These are phyloP conservation scores for Alternaria solani DNA, from an alignment of 2,329 filamentous ascomycete species.

Conservation along the genomic window DNA sequence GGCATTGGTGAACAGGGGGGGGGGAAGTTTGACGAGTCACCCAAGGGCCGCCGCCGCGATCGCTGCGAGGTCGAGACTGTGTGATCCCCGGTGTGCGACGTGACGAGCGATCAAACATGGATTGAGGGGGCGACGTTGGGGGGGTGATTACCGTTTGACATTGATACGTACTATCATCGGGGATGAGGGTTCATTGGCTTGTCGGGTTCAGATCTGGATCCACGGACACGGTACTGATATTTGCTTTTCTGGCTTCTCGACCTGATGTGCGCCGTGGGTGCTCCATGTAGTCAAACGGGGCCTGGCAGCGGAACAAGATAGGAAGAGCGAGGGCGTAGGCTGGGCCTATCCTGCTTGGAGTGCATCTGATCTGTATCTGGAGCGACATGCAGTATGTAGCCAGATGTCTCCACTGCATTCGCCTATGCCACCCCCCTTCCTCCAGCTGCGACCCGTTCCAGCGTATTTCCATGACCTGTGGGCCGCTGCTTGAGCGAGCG, in stretches of 20 bases:
- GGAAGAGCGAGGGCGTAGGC: neutral
- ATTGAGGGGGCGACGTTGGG: slow-evolving; percentile 5
- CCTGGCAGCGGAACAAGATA: neutral
- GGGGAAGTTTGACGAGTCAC: slow-evolving; percentile 4
- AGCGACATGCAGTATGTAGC: slow-evolving; percentile 6
- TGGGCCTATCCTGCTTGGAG: neutral
- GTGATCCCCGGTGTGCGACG: neutral
- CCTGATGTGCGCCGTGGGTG: slow-evolving; percentile 3
- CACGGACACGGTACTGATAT: slow-evolving; percentile 6
- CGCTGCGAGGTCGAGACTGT: neutral
- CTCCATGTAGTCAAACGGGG: neutral
- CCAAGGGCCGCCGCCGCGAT: neutral
- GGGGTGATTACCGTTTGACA: slow-evolving; percentile 5
- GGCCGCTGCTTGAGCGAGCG: neutral
- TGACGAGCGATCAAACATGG: slow-evolving; percentile 9
- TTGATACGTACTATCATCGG: neutral
- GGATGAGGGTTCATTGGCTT: slow-evolving; percentile 12
- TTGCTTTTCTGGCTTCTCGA: slow-evolving; percentile 11
- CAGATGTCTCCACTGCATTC: slow-evolving; percentile 5
- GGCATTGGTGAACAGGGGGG: neutral
- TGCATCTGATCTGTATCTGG: slow-evolving; percentile 6
- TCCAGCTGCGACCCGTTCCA: neutral
- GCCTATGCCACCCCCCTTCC: neutral
- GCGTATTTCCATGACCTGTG: neutral
- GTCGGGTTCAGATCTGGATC: slow-evolving; percentile 2